Percentiles rank a stretch among this genome's conserved stretches.
Conservation (phyloP, 768 basidiomycete species). For the Tricholoma bakamatsutake region DNA sequence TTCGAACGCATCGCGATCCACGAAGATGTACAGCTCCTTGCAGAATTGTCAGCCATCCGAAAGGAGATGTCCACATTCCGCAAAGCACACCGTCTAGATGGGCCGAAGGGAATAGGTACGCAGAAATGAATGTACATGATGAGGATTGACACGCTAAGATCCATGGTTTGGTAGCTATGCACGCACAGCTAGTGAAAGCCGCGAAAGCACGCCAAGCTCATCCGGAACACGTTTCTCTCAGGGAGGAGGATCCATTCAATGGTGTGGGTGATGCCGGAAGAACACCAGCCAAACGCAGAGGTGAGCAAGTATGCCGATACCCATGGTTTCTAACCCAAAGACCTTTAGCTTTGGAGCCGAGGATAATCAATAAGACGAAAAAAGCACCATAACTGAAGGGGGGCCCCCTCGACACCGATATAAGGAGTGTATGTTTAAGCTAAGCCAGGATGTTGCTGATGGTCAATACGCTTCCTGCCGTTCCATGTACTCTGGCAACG, state of each 20-base stretch:
- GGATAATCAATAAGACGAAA: no score
- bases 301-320: not conserved
- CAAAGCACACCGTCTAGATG: not conserved
- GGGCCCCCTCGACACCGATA: no score
- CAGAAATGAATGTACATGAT: not conserved
- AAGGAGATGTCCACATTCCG: not conserved
- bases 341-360: no score
- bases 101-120: not conserved
- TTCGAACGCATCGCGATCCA: not conserved
- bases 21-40: not conserved
- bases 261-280: not conserved
- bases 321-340: not conserved
- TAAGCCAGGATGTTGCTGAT: no score
- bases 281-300: not conserved
- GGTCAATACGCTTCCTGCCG: no score
- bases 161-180: not conserved
- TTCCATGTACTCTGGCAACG: no score
- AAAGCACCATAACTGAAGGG: no score
- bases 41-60: not conserved
- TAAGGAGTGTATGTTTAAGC: no score
- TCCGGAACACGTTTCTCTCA: not conserved
- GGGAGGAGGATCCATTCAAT: not conserved
- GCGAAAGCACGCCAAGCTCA: not conserved
- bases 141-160: not conserved
- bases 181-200: not conserved